phyloP scores from a whole-genome alignment of 805 yeast species.

The Lachancea meyersii region DNA sequence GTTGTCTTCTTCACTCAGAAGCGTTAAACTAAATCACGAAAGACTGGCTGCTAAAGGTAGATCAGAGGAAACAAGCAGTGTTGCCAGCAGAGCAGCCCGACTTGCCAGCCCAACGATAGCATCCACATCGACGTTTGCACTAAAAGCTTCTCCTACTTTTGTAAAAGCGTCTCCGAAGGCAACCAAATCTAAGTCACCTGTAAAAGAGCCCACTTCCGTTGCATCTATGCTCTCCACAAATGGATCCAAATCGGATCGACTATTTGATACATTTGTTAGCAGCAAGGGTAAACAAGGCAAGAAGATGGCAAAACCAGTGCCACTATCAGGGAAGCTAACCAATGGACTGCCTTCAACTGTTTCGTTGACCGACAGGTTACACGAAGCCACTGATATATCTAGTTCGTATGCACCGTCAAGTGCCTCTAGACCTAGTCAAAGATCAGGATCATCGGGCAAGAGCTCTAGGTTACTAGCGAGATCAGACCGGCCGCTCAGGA shows the following conservation, averaged over 20 bases:
- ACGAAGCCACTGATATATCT: not conserved
- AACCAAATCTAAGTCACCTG: constrained; percentile 5
- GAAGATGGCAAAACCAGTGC: constrained; percentile 21
- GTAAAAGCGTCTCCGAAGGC: constrained; percentile 6
- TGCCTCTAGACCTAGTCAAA: not conserved
- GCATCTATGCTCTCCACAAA: constrained; percentile 1
- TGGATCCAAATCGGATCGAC: constrained; percentile 22
- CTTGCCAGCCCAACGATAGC: constrained; percentile 14
- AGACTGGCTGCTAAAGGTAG: constrained; percentile 31
- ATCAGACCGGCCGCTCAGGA: constrained; percentile 5
- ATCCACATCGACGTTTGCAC: constrained; percentile 5
- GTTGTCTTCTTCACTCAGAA: constrained; percentile 49
- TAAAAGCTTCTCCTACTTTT: constrained; percentile 5
- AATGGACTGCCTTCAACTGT: constrained; percentile 31
- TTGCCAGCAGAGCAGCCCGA: constrained; percentile 19
- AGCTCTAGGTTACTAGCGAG: constrained; percentile 8
- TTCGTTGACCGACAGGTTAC: not conserved
- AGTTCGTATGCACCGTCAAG: not conserved
- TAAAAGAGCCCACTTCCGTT: constrained; percentile 1
- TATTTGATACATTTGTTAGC: constrained; percentile 33
- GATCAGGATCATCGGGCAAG: constrained; percentile 5
- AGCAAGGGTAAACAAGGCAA: constrained; percentile 18
- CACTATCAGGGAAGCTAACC: constrained; percentile 27
- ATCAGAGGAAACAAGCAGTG: constrained; percentile 10
- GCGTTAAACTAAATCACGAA: constrained; percentile 45